Base-by-base conservation (phyloP, 169 alveolate species). In the Eimeria praecox region DNA sequence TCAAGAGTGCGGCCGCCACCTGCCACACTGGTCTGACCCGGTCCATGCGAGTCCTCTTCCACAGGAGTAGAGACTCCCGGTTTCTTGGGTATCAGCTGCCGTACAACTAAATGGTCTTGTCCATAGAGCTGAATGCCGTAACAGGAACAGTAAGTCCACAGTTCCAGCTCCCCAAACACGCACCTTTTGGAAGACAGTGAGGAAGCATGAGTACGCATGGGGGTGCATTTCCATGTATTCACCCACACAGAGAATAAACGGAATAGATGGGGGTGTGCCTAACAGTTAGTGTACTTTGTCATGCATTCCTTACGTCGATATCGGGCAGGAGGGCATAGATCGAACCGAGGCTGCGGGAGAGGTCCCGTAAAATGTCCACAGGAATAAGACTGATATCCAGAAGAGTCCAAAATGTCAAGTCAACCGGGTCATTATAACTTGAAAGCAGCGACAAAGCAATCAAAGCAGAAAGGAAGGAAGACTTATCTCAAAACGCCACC, bases 281-380 rank as follows among this genome's bases (percentile, higher is more conserved):
- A 40, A 9, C 4, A 0, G 54, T 42, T 24, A 16, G 18, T 35
- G 46, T 71, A 71, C 27, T 71, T 35, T 33, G 46, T 10, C 8
- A 4, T 12, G 56, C 46, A 20, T 20, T 1, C 2, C 92, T 59
- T 69, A 93, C 96, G 64, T 82, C 89, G 38, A 82, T 64, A 20
- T 93, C 93, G 6, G 96, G 96, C 20, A 93, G 93, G 20, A 93
- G 89, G 27, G 96, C 87, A 71, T 82, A 93, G 35, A 83, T 82
- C 33, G 96, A 93, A 20, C 96, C 96, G 33, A 80, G 49, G 46
- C 88, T 93, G 12, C 89, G 96, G 69, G 80, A 64, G 56, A 93
- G 87, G 35, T 82, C 94, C 44, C 96, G 66, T 66, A 82, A 35
- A 42, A 82, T 35, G 54, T 20, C 88, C 33, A 86, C 77, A 27